phyloP scores from a whole-genome alignment of 2,329 filamentous ascomycete species.

The Huntiella omanensis region DNA sequence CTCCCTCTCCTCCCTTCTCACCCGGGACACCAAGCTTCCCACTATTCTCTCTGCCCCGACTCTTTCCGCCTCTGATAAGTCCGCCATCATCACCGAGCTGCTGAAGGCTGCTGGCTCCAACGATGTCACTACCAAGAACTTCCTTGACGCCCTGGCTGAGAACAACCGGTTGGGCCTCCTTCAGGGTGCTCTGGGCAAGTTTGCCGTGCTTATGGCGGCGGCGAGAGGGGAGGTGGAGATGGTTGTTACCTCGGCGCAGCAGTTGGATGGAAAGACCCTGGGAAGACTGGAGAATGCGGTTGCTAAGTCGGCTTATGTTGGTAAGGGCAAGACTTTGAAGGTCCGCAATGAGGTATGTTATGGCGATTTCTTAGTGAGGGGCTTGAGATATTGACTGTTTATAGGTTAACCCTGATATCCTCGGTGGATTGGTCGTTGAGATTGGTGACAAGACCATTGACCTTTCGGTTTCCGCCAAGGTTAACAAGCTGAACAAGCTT shows the following conservation, averaged over 20 bases:
- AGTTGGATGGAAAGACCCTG: conserved; percentile 75
- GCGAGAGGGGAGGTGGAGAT: conserved; percentile 86
- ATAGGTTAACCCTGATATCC: conserved; percentile 82
- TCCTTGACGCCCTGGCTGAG: conserved; percentile 74
- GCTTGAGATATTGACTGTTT: neutral
- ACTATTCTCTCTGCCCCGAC: conserved; percentile 63
- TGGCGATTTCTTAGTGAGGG: neutral
- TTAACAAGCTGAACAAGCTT: conserved; percentile 98
- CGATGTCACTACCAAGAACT: conserved; percentile 82
- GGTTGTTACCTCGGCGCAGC: conserved; percentile 73
- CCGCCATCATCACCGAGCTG: conserved; percentile 69
- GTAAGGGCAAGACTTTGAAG: conserved; percentile 94
- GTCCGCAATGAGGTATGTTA: conserved; percentile 63
- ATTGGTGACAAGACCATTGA: conserved; percentile 97
- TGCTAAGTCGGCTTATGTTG: conserved; percentile 72
- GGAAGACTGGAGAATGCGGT: conserved; percentile 72
- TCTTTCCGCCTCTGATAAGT: conserved; percentile 62
- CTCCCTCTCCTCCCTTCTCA: conserved; percentile 50
- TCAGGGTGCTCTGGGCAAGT: conserved; percentile 71
- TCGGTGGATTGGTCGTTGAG: conserved; percentile 87
- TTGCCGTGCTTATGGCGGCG: conserved; percentile 69
- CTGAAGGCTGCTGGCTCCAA: conserved; percentile 59
- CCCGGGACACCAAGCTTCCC: conserved; percentile 67
- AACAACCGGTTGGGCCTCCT: conserved; percentile 88
- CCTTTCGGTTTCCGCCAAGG: conserved; percentile 83